A percentile compares a stretch with the other conserved stretches of the same genome.
These are phyloP conservation scores for Noccaea caerulescens DNA, from an alignment of 345 rosid genomes.

Conservation along the genomic window DNA sequence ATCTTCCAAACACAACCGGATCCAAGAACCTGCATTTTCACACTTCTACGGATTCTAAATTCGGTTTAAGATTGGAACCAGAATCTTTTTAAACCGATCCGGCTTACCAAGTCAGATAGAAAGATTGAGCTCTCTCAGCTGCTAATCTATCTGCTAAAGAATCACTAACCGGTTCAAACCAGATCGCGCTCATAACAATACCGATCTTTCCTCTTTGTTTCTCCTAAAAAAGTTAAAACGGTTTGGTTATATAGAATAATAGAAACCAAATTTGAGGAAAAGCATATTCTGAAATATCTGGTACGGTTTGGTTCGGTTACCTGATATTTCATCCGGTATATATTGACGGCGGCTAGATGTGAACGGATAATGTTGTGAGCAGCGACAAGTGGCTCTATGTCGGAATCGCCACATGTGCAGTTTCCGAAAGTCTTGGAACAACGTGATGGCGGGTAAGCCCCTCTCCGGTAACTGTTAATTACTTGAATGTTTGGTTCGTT, in stretches of 20 bases:
- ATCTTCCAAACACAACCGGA: constrained; percentile 61
- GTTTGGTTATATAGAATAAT: neutral
- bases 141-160: constrained; percentile 58
- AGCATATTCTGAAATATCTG: neutral
- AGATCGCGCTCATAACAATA: constrained; percentile 56
- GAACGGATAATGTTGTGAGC: constrained; percentile 73
- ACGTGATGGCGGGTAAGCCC: constrained; percentile 62
- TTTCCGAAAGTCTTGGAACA: constrained; percentile 64
- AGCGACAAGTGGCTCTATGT: constrained; percentile 56
- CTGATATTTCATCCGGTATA: constrained; percentile 60
- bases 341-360: constrained; percentile 57
- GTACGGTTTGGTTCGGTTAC: constrained; percentile 26
- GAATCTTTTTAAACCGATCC: neutral
- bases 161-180: constrained; percentile 66
- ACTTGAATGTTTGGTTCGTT: constrained; percentile 68
- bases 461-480: constrained; percentile 53
- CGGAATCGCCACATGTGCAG: constrained; percentile 57
- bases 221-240: constrained; percentile 36
- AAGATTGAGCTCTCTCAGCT: constrained; percentile 63
- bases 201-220: constrained; percentile 65
- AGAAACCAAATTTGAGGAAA: neutral
- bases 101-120: constrained; percentile 63
- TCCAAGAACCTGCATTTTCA: constrained; percentile 60
- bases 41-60: neutral
- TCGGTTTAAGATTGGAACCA: neutral